Conservation (phyloP, 495 filamentous ascomycete genomes). For the Cairneyella variabilis region DNA sequence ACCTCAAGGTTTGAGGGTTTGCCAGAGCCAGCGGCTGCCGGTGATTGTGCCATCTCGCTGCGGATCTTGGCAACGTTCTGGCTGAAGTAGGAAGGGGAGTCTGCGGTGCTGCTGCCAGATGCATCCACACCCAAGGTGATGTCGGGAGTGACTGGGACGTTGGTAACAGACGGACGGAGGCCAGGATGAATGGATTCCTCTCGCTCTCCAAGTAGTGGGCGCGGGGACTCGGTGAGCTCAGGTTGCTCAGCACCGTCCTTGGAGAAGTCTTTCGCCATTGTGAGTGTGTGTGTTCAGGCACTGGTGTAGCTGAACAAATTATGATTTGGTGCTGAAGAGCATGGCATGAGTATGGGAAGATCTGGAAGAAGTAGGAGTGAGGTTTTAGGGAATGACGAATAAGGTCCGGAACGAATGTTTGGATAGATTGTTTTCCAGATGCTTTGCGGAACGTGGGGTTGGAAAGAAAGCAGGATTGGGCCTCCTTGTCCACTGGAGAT, state of each 20-base stretch:
- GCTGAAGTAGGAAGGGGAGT: constrained; percentile 36
- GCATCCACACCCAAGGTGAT: constrained; percentile 37
- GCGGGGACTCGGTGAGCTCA: constrained; percentile 14
- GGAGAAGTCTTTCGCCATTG: constrained; percentile 23
- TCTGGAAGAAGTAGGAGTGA: background rate
- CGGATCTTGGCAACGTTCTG: constrained; percentile 20
- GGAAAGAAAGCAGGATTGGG: background rate
- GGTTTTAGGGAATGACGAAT: background rate
- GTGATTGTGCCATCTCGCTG: constrained; percentile 30
- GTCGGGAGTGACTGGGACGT: constrained; percentile 45
- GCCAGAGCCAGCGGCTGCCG: constrained; percentile 45
- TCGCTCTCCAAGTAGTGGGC: background rate
- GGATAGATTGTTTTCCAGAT: too few species aligned
- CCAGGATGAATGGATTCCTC: constrained; percentile 22
- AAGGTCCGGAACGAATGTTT: background rate
- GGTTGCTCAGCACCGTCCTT: constrained; percentile 11
- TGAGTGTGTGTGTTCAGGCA: constrained; percentile 12
- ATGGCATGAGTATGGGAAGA: background rate
- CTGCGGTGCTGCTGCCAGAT: constrained; percentile 12
- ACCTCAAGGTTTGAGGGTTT: constrained; percentile 56
- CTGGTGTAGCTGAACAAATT: background rate
- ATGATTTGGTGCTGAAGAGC: background rate
- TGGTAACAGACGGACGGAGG: constrained; percentile 19
- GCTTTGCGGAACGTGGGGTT: background rate
- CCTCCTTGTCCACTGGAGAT: background rate